A percentile compares a stretch with the other conserved stretches of the same genome.
Evolutionary conservation across 768 basidiomycete species (phyloP).

Genomic region (Collybia mongolica): DNA sequence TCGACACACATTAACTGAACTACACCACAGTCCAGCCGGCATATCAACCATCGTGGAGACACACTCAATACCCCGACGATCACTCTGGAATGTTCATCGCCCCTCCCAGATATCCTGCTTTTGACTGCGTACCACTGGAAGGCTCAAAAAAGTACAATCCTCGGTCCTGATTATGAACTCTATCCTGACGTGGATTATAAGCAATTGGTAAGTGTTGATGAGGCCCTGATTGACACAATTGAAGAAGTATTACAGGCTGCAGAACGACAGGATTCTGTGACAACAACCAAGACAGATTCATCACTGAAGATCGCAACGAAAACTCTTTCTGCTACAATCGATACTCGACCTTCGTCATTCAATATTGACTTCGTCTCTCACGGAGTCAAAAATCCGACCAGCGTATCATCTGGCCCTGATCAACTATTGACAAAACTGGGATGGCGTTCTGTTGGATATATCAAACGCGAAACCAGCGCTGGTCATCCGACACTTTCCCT

Average conservation of each 20-base stretch:
- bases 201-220: conserved; percentile 11
- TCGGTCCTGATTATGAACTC: conserved; percentile 27
- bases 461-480: conserved; percentile 21
- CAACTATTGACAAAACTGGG: conserved; percentile 27
- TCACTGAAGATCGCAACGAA: conserved; percentile 20
- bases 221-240: background rate
- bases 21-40: conserved; percentile 20
- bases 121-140: conserved; percentile 31
- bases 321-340: conserved; percentile 24
- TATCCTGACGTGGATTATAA: conserved; percentile 24
- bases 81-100: conserved; percentile 30
- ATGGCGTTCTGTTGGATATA: conserved; percentile 28
- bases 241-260: conserved; percentile 3
- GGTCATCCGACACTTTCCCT: conserved; percentile 17
- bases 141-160: conserved; percentile 14
- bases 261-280: conserved; percentile 14
- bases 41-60: conserved; percentile 30
- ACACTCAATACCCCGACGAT: conserved; percentile 29
- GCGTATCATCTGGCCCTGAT: conserved; percentile 15
- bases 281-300: conserved; percentile 18
- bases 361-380: conserved; percentile 25
- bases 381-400: conserved; percentile 18
- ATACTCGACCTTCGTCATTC: conserved; percentile 24
- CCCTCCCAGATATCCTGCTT: conserved; percentile 27
- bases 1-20: background rate